phyloP scores from a whole-genome alignment of 1,284 basidiomycete species.

The Cryptococcus neoformans region DNA sequence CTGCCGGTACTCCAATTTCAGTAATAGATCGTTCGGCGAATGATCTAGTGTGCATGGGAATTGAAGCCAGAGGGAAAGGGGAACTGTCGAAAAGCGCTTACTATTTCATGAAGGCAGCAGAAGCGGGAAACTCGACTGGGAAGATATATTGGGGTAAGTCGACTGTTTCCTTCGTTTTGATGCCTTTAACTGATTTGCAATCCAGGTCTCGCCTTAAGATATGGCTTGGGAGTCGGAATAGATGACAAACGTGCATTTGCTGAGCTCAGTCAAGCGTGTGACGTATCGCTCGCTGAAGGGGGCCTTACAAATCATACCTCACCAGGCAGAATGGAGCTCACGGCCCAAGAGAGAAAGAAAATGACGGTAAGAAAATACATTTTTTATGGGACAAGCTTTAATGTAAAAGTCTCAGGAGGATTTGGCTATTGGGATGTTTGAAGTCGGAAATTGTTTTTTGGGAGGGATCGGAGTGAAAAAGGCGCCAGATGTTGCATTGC shows the following conservation, averaged over 20 bases:
- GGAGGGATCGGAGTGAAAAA: constrained; percentile 47
- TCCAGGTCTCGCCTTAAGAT: constrained; percentile 39
- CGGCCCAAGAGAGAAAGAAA: constrained; percentile 26
- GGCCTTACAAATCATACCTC: constrained; percentile 30
- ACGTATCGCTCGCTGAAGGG: constrained; percentile 30
- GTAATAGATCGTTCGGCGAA: constrained; percentile 15
- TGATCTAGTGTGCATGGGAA: constrained; percentile 28
- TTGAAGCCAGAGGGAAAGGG: constrained; percentile 36
- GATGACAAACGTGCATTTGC: constrained; percentile 42
- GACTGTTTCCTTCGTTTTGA: background rate
- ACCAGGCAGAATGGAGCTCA: constrained; percentile 23
- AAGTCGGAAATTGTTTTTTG: constrained; percentile 46
- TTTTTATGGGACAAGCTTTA: background rate
- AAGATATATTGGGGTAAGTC: constrained; percentile 44
- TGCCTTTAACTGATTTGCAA: background rate
- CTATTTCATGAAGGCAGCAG: constrained; percentile 47
- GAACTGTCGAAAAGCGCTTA: constrained; percentile 43
- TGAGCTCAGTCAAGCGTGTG: constrained; percentile 42
- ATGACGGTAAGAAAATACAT: constrained; percentile 26
- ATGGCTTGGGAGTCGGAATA: constrained; percentile 43
- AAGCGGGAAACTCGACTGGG: constrained; percentile 42
- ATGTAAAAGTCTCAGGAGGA: constrained; percentile 23
- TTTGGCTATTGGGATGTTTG: constrained; percentile 42
- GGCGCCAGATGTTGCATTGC: constrained; percentile 36
- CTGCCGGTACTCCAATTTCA: background rate